Base-by-base conservation (phyloP, 768 basidiomycete genomes). In the Boletus insuetus region DNA sequence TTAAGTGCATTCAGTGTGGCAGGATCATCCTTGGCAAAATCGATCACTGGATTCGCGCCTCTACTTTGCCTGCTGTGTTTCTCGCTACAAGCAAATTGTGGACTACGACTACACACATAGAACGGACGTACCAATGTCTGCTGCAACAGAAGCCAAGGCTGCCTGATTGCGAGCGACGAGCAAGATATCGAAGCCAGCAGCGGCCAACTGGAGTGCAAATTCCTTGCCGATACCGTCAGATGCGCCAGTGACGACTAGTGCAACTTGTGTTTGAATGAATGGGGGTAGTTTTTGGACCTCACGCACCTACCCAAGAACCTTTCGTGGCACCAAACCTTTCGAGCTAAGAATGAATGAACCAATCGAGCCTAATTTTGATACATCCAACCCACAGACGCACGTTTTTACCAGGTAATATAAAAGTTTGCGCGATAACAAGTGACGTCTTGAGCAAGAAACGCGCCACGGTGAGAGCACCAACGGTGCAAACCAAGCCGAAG, bases 161-260 rank as follows among this genome's bases (percentile, higher is more conserved):
- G 73, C 71, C 37, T 79, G 73, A 60, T 89, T 91, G 35, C 97
- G 80, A 34, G 92, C 89, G 31, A 93, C 83, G 49, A 98, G 80
- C 32, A 95, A 71, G 24, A 98, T 74, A 58, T 95, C 95, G 78
- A 94, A 98, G 1, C 94, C 94, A 20, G 85, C 84, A 54, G 81
- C 82, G 3, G 89, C 94, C 37, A 99, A 80, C 71, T 98, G 95
- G 19, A 88, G 69, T 10, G 95, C 87, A 59, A 95, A 98, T 67
- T 97, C 94, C 58, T 87, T 89, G 3, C 97, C 97, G 61, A 99
- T 96, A 10, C 97, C 97, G 56, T 95, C 91, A 0, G 97, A 97
- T 29, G 92, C 89, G 34, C 97, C 97, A 1, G 96, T 98, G 14
- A 99, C 84, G 22, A 98, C 90, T 82, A 52, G 22, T 22, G 19